phyloP scores from a whole-genome alignment of 75 land plant genomes.

The Isoetes taiwanensis region DNA sequence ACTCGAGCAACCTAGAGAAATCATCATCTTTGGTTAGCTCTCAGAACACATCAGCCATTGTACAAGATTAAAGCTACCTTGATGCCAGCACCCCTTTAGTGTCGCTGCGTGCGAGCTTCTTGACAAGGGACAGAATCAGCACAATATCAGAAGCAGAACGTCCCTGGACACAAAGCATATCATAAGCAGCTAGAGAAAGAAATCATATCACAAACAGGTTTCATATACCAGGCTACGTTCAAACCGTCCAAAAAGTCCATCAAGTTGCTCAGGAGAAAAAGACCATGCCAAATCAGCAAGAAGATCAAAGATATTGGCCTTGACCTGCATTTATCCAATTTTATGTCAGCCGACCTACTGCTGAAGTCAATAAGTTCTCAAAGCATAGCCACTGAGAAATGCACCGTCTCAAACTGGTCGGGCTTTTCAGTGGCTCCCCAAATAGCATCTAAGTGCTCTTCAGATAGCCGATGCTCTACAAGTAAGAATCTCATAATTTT shows the following conservation, averaged over 20 bases:
- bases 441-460: slow-evolving; percentile 16
- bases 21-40: background rate
- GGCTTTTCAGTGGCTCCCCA: slow-evolving; percentile 25
- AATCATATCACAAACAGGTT: background rate
- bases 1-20: slow-evolving; percentile 19
- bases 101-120: slow-evolving; percentile 19
- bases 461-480: slow-evolving; percentile 14
- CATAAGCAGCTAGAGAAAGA: background rate
- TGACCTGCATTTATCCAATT: slow-evolving; percentile 10
- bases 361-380: background rate
- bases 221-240: slow-evolving; percentile 15
- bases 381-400: background rate
- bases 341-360: background rate
- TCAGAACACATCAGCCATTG: too few relatives aligned
- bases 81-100: slow-evolving; percentile 18
- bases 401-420: slow-evolving; percentile 19
- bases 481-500: slow-evolving; percentile 24
- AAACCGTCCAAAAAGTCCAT: slow-evolving; percentile 18
- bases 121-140: slow-evolving; percentile 14
- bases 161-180: slow-evolving; percentile 5
- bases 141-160: slow-evolving; percentile 13
- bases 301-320: slow-evolving; percentile 23
- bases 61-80: slow-evolving; percentile 6
- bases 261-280: slow-evolving; percentile 23
- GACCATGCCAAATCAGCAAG: slow-evolving; percentile 27